A percentile compares a stretch with the other conserved stretches of the same genome.
Evolutionary conservation across 2,329 filamentous ascomycete genomes (phyloP).

Genomic region (Clonostachys chloroleuca): DNA sequence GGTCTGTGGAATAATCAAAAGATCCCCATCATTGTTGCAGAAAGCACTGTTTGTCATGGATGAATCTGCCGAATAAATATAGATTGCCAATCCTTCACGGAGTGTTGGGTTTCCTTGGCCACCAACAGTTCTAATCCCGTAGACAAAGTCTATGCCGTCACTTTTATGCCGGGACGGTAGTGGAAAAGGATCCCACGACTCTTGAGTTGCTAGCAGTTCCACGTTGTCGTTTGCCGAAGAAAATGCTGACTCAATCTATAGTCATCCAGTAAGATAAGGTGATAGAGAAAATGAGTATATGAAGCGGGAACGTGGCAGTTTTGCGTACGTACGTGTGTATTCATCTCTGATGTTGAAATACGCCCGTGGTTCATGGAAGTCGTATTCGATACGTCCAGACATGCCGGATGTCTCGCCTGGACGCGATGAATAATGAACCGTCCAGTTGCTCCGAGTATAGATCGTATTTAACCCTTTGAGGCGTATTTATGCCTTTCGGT

Average conservation of each 20-base stretch:
- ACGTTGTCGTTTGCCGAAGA: constrained; percentile 38
- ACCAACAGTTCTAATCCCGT: constrained; percentile 54
- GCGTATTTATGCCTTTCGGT: constrained; percentile 36
- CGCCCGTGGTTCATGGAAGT: constrained; percentile 20
- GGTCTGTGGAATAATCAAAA: constrained; percentile 62
- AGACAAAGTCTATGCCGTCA: constrained; percentile 38
- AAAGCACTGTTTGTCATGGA: constrained; percentile 68
- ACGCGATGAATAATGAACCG: constrained; percentile 27
- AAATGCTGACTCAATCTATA: constrained; percentile 31
- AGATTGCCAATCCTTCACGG: constrained; percentile 64
- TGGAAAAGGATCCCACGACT: constrained; percentile 42
- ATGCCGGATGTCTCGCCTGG: constrained; percentile 19
- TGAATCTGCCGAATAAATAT: constrained; percentile 65
- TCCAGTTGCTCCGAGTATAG: constrained; percentile 43
- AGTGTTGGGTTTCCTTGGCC: constrained; percentile 68
- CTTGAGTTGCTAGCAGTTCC: constrained; percentile 35
- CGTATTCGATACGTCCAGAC: constrained; percentile 26
- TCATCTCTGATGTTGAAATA: not conserved
- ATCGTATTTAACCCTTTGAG: constrained; percentile 33
- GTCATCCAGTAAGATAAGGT: constrained; percentile 8
- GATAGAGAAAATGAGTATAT: not conserved
- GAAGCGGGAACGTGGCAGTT: not conserved
- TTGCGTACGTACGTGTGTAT: not conserved
- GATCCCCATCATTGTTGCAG: constrained; percentile 67
- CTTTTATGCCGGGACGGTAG: constrained; percentile 15